phyloP scores from a whole-genome alignment of 2,329 filamentous ascomycete species.

The Xylariaceae sp. region DNA sequence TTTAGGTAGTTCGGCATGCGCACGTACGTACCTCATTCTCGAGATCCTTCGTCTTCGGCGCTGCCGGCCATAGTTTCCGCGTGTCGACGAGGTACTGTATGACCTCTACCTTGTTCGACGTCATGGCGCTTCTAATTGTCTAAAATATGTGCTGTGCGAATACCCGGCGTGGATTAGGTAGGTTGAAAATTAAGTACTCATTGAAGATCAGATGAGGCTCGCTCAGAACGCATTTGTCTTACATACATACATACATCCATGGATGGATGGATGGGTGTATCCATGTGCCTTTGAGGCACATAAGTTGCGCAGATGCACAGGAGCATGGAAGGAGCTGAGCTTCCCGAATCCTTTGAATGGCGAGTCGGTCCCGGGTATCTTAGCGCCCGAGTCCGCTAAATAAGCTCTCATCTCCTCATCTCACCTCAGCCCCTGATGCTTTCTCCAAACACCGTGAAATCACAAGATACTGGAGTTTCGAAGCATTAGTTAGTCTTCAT shows the following conservation, averaged over 20 bases:
- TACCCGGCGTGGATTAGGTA: too few relatives aligned
- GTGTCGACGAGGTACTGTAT: slow-evolving; percentile 68
- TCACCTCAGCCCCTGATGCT: not conserved
- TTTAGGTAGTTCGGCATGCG: too few relatives aligned
- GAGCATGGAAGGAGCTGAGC: too few relatives aligned
- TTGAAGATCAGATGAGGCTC: not conserved
- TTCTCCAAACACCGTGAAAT: not conserved
- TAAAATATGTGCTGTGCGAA: not conserved
- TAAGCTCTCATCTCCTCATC: too few relatives aligned
- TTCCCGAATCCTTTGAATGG: too few relatives aligned
- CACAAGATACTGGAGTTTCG: too few relatives aligned
- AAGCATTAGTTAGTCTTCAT: too few relatives aligned
- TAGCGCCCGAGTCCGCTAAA: slow-evolving; percentile 16
- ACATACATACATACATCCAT: not conserved
- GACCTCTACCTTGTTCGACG: slow-evolving; percentile 41
- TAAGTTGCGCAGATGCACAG: too few relatives aligned
- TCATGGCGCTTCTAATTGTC: slow-evolving; percentile 25
- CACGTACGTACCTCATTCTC: slow-evolving; percentile 51
- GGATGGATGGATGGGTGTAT: too few relatives aligned
- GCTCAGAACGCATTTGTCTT: not conserved
- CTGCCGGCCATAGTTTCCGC: slow-evolving; percentile 58
- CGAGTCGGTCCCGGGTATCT: too few relatives aligned
- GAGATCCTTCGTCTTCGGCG: slow-evolving; percentile 51
- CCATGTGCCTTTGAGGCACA: too few relatives aligned
- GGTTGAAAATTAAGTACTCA: not conserved